Evolutionary conservation across 805 yeast genomes (phyloP).

Genomic region (Candida takata): DNA sequence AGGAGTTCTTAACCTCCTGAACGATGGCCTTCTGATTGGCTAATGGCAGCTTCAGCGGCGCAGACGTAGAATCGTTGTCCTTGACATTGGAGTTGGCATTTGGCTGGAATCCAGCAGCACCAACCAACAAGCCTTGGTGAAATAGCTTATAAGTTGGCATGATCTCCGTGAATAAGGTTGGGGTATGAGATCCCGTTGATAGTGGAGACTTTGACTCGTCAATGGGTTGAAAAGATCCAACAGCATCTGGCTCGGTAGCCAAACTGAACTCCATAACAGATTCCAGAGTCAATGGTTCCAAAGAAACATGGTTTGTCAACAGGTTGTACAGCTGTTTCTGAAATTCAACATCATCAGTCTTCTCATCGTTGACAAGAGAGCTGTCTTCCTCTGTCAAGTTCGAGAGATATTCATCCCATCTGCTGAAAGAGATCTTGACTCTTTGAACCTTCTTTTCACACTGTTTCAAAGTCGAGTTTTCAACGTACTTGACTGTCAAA

Average conservation of each 20-base stretch:
- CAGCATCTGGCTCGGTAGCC: conserved; percentile 50
- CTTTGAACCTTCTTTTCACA: conserved; percentile 61
- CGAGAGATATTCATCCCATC: conserved; percentile 73
- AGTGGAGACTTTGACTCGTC: conserved; percentile 51
- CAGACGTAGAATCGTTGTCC: not conserved
- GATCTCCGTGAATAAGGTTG: conserved; percentile 55
- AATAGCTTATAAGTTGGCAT: conserved; percentile 51
- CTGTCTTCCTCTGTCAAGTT: conserved; percentile 37
- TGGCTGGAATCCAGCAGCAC: conserved; percentile 40
- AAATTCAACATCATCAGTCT: conserved; percentile 24
- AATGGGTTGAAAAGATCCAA: conserved; percentile 36
- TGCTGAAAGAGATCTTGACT: conserved; percentile 62
- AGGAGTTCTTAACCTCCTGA: conserved; percentile 52
- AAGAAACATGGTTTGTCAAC: conserved; percentile 35
- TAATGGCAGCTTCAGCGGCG: conserved; percentile 20
- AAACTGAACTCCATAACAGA: conserved; percentile 60
- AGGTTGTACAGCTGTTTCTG: conserved; percentile 37
- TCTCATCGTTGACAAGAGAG: conserved; percentile 19
- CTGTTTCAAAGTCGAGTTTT: conserved; percentile 38
- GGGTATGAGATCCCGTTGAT: conserved; percentile 54
- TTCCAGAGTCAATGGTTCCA: conserved; percentile 40
- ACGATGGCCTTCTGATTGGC: conserved; percentile 42
- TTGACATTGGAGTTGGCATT: not conserved
- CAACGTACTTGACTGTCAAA: conserved; percentile 41
- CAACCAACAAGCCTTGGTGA: conserved; percentile 43